phyloP scores from a whole-genome alignment of 768 basidiomycete genomes.

The Tulasnella sp. region DNA sequence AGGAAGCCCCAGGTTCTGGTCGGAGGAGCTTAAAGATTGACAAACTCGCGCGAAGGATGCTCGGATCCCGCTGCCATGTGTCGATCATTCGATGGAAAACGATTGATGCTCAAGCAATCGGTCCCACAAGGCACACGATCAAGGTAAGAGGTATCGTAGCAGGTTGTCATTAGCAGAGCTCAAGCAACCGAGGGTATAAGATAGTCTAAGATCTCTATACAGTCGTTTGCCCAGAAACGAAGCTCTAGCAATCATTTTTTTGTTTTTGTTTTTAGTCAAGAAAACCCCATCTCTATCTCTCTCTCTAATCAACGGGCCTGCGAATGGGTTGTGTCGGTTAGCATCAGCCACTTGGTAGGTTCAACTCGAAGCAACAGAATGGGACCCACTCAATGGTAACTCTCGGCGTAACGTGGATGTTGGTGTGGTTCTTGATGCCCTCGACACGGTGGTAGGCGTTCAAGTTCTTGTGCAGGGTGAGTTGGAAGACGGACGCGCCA shows the following conservation, averaged over 20 bases:
- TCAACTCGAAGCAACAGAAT: no score
- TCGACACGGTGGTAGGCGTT: slow-evolving; percentile 91
- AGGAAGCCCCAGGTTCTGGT: no score
- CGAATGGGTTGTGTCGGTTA: neutral
- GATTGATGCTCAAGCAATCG: no score
- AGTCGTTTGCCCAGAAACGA: neutral
- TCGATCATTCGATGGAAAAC: no score
- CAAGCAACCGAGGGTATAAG: slow-evolving; percentile 9
- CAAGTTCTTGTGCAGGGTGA: slow-evolving; percentile 96
- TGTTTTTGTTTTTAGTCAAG: neutral
- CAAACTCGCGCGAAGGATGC: no score
- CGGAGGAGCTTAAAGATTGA: no score
- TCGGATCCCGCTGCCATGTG: no score
- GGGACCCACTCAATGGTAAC: slow-evolving; percentile 7
- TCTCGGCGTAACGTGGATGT: slow-evolving; percentile 19
- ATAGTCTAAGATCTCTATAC: slow-evolving; percentile 12
- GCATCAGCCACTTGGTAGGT: no score
- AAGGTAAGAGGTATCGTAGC: neutral
- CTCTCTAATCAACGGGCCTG: neutral
- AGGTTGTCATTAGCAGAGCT: slow-evolving; percentile 11
- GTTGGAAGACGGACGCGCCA: slow-evolving; percentile 88
- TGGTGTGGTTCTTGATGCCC: slow-evolving; percentile 67
- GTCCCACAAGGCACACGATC: neutral
- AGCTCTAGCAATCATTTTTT: neutral
- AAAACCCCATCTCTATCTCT: neutral